Base-by-base conservation (phyloP, 2,329 filamentous ascomycete genomes). In the Teratosphaeria destructans region DNA sequence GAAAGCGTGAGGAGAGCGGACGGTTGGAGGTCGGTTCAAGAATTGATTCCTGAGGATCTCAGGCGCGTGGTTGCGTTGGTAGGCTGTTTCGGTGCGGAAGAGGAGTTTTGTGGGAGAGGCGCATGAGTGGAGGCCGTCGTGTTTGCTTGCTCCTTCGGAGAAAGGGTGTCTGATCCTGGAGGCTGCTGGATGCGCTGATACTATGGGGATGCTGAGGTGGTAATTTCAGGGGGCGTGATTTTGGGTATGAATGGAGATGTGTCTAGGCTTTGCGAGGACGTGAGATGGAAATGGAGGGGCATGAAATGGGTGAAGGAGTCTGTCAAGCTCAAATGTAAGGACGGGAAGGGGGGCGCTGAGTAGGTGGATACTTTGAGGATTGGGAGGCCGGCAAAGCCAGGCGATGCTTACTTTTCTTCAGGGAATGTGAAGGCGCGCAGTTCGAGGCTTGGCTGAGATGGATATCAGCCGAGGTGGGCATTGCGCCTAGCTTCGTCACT, bases 261-360 rank as follows among this genome's bases (percentile, higher is more conserved):
- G 37, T n/a, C 16, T n/a, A 43, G 37, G 37, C 16, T 14, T 16
- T 4, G 37, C 37, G 37, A 14, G 37, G 8, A 12, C 16, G 4
- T 5, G 12, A 14, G 37, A 43, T n/a, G 12, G 37, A 43, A 14
- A 23, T 23, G 23, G 23, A 23, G 23, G 23, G 23, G 16, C 5
- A 43, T 5, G 16, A n/a, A 14, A 43, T 19, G 16, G 54, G 19
- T 55, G 11, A 32, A n/a, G 12, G 54, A 29, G 14, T 55, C 27
- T 19, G 14, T 5, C n/a, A 35, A 35, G 32, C 26, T 10, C 2
- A 10, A 55, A 4, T 55, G 26, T 32, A 19, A 19, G 11, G 54
- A 27, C 8, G 32, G 54, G 29, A 59, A 52, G 35, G 29, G 60
- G 5, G 60, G 57, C n/a, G 63, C 60, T 39, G 54, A 58, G 16